Evolutionary conservation across 352 stramenopile species (phyloP).

Genomic region (Plasmopara viticola): DNA sequence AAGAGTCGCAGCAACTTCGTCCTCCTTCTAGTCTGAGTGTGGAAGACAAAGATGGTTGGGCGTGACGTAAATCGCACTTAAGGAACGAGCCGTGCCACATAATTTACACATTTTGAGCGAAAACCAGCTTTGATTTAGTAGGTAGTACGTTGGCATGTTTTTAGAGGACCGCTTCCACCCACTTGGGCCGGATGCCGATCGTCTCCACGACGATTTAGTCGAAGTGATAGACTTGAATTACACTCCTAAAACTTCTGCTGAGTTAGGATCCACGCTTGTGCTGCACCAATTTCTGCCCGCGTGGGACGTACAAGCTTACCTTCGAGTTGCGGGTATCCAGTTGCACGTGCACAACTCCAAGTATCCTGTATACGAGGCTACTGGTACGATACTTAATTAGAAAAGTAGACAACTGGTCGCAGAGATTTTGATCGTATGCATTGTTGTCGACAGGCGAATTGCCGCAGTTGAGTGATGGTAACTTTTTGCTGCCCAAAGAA

Average conservation of each 20-base stretch:
- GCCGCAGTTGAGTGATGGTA: slow-evolving; percentile 79
- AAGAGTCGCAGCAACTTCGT: background rate
- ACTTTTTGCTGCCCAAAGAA: slow-evolving; percentile 79
- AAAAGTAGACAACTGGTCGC: background rate
- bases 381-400: slow-evolving; percentile 24
- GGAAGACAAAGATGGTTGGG: slow-evolving; percentile 21
- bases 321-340: slow-evolving; percentile 63
- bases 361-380: slow-evolving; percentile 77
- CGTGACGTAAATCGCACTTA: slow-evolving; percentile 23
- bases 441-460: slow-evolving; percentile 42
- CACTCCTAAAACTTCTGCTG: slow-evolving; percentile 57
- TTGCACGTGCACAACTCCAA: slow-evolving; percentile 83
- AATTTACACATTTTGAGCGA: background rate
- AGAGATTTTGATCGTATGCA: background rate
- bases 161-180: slow-evolving; percentile 77
- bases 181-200: slow-evolving; percentile 60
- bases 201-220: slow-evolving; percentile 62
- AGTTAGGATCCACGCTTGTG: slow-evolving; percentile 62
- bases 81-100: background rate
- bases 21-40: background rate
- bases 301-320: slow-evolving; percentile 82
- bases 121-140: background rate
- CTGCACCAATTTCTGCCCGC: slow-evolving; percentile 82
- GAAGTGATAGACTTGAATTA: slow-evolving; percentile 42
- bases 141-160: slow-evolving; percentile 42